These are phyloP conservation scores for Cryptosporidium baileyi DNA, from an alignment of 169 alveolate species.

Conservation along the genomic window DNA sequence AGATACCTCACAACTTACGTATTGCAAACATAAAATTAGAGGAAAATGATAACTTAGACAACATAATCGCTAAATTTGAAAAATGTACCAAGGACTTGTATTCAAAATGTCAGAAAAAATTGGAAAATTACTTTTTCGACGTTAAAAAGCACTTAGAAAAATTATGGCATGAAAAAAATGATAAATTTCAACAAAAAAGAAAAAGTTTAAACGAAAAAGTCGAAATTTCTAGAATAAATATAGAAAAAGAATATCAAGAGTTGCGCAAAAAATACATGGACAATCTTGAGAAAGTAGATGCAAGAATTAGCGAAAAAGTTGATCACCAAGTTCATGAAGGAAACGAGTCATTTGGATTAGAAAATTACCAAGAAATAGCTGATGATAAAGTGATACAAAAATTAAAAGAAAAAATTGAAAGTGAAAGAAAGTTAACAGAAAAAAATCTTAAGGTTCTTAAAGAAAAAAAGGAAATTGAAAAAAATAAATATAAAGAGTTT, in stretches of 20 bases:
- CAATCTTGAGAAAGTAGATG: not conserved
- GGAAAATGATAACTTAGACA: conserved; percentile 16
- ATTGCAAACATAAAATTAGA: conserved; percentile 25
- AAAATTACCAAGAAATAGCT: not conserved
- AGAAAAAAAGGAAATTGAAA: conserved; percentile 30
- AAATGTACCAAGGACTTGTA: not conserved
- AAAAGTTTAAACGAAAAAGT: not conserved
- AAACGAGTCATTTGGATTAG: not conserved
- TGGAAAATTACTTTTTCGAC: conserved; percentile 4
- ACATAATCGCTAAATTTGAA: not conserved
- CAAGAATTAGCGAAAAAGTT: conserved; percentile 7
- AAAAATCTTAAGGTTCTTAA: not conserved
- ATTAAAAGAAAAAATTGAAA: not conserved
- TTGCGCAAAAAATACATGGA: not conserved
- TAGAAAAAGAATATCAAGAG: conserved; percentile 11
- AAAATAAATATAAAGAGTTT: not conserved
- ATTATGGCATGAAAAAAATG: conserved; percentile 3
- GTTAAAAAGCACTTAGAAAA: conserved; percentile 11
- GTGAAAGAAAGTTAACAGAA: not conserved
- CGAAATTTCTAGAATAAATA: not conserved
- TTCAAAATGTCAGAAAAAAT: conserved; percentile 5
- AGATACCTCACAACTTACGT: not conserved
- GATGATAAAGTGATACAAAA: not conserved
- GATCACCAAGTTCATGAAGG: not conserved
- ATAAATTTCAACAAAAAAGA: conserved; percentile 7